phyloP scores from a whole-genome alignment of 306 rosid species.

The Inga oerstediana region DNA sequence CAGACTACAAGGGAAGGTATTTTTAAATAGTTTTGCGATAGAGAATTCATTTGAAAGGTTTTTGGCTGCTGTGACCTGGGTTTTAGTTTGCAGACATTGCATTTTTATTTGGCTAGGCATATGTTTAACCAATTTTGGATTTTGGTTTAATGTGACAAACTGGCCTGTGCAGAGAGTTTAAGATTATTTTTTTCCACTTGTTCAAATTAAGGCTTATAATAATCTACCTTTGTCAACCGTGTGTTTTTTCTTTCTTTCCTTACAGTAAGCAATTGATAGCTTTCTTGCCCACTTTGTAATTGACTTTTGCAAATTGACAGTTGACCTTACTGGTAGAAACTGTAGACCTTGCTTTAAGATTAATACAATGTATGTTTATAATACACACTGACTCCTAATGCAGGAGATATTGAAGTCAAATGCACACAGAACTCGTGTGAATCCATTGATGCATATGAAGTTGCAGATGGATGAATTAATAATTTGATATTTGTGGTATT shows the following conservation, averaged over 20 bases:
- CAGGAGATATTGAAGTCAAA: conserved; percentile 1
- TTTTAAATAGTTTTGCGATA: neutral
- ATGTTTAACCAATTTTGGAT: conserved; percentile 11
- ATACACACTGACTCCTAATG: neutral
- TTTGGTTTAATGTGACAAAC: conserved; percentile 15
- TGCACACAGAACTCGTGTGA: neutral
- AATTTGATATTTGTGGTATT: conserved; percentile 15
- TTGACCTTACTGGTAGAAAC: conserved; percentile 16
- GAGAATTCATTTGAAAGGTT: neutral
- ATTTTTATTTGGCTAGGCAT: conserved; percentile 14
- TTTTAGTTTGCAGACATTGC: neutral
- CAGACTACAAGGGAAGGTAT: neutral
- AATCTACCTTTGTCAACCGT: neutral
- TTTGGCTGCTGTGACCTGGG: neutral
- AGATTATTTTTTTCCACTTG: conserved; percentile 20
- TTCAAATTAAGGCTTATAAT: conserved; percentile 6
- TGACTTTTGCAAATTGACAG: conserved; percentile 19
- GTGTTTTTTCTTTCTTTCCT: conserved; percentile 3
- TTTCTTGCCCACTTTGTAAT: conserved; percentile 15
- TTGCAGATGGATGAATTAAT: conserved; percentile 5
- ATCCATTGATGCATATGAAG: conserved; percentile 1
- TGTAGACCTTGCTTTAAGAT: conserved; percentile 23
- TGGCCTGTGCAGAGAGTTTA: conserved; percentile 23
- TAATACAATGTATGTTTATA: neutral
- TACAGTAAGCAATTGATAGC: conserved; percentile 8